phyloP scores from a whole-genome alignment of 129 eudicot genomes.

The Centrapalus pauciflorus region DNA sequence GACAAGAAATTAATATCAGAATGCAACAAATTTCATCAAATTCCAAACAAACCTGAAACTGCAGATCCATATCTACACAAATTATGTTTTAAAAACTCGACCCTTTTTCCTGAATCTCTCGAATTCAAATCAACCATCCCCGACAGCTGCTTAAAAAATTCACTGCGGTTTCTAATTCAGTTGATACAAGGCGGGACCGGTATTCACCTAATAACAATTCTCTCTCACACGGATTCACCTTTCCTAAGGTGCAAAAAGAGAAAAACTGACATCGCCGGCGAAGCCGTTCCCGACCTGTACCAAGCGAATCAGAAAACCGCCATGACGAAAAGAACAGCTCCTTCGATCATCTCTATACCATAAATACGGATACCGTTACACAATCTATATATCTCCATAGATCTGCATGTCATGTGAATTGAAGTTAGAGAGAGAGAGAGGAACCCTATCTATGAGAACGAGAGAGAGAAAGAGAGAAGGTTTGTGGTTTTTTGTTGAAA shows the following conservation, averaged over 20 bases:
- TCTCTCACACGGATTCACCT: background rate
- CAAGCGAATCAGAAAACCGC: constrained; percentile 89
- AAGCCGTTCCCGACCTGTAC: constrained; percentile 98
- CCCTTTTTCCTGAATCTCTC: background rate
- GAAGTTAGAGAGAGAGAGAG: background rate
- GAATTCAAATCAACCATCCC: constrained; percentile 7
- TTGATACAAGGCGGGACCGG: constrained; percentile 77
- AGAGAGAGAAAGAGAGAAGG: constrained; percentile 9
- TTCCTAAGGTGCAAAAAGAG: background rate
- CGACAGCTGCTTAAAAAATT: constrained; percentile 9
- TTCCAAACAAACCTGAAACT: constrained; percentile 25
- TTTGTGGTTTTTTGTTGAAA: background rate
- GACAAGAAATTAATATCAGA: background rate
- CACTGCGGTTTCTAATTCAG: constrained; percentile 63
- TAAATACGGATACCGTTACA: background rate
- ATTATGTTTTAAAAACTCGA: background rate
- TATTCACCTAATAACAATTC: constrained; percentile 15
- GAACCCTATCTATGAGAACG: constrained; percentile 20
- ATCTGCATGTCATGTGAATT: constrained; percentile 31
- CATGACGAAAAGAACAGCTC: constrained; percentile 20
- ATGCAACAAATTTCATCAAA: background rate
- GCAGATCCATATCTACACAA: constrained; percentile 21
- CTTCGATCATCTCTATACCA: background rate
- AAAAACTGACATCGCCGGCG: constrained; percentile 26
- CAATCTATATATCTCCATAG: constrained; percentile 11